These are phyloP conservation scores for Fusarium kyushuense DNA, from an alignment of 2,329 filamentous ascomycete species.

Conservation along the genomic window DNA sequence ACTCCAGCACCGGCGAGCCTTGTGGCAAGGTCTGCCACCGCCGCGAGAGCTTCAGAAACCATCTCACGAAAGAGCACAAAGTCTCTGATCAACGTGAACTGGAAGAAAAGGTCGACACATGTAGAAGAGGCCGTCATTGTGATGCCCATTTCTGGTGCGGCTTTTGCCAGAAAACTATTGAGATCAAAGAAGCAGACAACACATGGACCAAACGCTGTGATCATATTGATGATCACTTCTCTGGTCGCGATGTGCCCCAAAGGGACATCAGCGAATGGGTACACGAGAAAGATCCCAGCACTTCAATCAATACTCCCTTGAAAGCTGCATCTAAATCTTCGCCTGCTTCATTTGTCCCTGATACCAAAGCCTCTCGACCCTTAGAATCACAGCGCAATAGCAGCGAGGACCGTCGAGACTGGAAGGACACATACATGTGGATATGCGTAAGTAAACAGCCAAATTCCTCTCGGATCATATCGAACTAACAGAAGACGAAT, in stretches of 20 bases:
- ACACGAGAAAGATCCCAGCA: slow-evolving; percentile 46
- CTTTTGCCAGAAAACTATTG: slow-evolving; percentile 74
- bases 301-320: neutral
- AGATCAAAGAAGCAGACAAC: slow-evolving; percentile 57
- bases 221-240: slow-evolving; percentile 82
- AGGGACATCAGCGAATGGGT: slow-evolving; percentile 69
- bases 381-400: slow-evolving; percentile 18
- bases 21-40: slow-evolving; percentile 72
- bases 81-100: slow-evolving; percentile 50
- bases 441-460: slow-evolving; percentile 47
- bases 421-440: slow-evolving; percentile 46
- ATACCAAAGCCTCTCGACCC: slow-evolving; percentile 6
- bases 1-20: slow-evolving; percentile 30
- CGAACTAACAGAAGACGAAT: slow-evolving; percentile 14
- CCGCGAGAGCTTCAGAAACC: slow-evolving; percentile 69
- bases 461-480: neutral
- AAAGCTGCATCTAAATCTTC: slow-evolving; percentile 4
- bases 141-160: slow-evolving; percentile 86
- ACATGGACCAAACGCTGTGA: slow-evolving; percentile 70
- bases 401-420: slow-evolving; percentile 19
- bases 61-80: slow-evolving; percentile 68
- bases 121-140: slow-evolving; percentile 73
- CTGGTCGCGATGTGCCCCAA: slow-evolving; percentile 59
- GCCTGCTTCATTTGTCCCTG: slow-evolving; percentile 8
- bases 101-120: slow-evolving; percentile 62